phyloP scores from a whole-genome alignment of 2,329 filamentous ascomycete species.

The Septoria petroselini region DNA sequence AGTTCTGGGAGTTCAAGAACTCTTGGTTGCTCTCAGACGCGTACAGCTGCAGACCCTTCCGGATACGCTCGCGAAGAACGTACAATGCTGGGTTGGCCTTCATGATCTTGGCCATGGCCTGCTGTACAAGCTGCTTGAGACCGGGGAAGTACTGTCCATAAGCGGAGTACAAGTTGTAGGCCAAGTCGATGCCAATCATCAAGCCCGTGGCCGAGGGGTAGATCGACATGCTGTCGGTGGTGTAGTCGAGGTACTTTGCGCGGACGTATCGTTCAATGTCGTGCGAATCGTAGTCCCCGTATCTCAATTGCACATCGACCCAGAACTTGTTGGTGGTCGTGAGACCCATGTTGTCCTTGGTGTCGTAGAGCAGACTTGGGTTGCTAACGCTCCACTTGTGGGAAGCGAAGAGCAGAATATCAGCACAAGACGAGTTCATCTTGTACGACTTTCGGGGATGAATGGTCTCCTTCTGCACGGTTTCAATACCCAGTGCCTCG shows the following conservation, averaged over 20 bases:
- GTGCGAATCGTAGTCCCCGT: slow-evolving; percentile 98
- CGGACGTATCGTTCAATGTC: slow-evolving; percentile 97
- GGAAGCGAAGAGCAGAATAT: slow-evolving; percentile 92
- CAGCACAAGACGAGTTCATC: slow-evolving; percentile 99
- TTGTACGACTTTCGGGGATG: slow-evolving; percentile 99
- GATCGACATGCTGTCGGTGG: slow-evolving; percentile 96
- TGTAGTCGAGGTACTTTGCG: slow-evolving; percentile 98
- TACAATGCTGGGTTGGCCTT: slow-evolving; percentile 97
- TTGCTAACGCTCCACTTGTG: slow-evolving; percentile 99
- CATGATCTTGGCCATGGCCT: slow-evolving; percentile 99
- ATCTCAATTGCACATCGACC: slow-evolving; percentile 93
- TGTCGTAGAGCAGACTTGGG: slow-evolving; percentile 90
- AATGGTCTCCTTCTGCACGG: slow-evolving; percentile 97
- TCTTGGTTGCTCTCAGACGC: slow-evolving; percentile 98
- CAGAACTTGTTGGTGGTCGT: slow-evolving; percentile 99
- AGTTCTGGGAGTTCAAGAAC: slow-evolving; percentile 98
- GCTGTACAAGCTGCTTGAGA: slow-evolving; percentile 89
- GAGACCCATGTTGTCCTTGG: slow-evolving; percentile 89
- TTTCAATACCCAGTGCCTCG: slow-evolving; percentile 92
- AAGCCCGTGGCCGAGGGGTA: slow-evolving; percentile 95
- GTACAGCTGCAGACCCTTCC: slow-evolving; percentile 96
- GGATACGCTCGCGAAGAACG: slow-evolving; percentile 92
- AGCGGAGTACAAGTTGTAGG: slow-evolving; percentile 96
- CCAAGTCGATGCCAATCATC: slow-evolving; percentile 96
- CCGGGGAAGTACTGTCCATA: slow-evolving; percentile 99